Percentiles rank a stretch among this genome's conserved stretches.
Conservation (phyloP, 2,329 filamentous ascomycete species). For the Monilinia polystroma region DNA sequence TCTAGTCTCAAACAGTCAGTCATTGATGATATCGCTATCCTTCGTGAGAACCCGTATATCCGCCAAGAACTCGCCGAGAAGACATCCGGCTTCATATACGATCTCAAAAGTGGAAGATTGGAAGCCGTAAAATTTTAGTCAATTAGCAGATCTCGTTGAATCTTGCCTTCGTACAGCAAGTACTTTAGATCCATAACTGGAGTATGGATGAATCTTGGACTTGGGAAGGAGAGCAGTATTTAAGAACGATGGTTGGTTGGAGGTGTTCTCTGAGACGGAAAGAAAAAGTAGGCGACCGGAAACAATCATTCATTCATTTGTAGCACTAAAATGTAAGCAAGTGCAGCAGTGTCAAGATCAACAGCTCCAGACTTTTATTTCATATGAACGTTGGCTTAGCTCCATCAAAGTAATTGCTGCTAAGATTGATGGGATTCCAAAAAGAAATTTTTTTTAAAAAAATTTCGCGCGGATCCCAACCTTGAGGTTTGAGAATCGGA, state of each 20-base stretch:
- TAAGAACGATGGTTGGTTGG: not conserved
- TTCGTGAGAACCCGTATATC: slow-evolving; percentile 32
- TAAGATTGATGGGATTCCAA: not conserved
- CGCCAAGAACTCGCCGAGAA: slow-evolving; percentile 32
- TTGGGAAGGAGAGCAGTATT: not conserved
- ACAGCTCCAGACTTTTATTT: not conserved
- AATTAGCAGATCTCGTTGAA: not conserved
- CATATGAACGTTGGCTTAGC: not conserved
- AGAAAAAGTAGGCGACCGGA: not conserved
- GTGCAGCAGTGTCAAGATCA: not conserved
- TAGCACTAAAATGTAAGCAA: not conserved
- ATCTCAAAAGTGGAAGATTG: slow-evolving; percentile 35
- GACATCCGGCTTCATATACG: slow-evolving; percentile 31
- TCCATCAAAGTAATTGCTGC: not conserved
- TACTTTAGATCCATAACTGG: not conserved
- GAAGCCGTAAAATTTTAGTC: not conserved
- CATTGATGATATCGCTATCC: slow-evolving; percentile 32
- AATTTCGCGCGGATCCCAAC: not conserved
- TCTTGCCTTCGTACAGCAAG: too few relatives aligned
- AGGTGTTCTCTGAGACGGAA: not conserved
- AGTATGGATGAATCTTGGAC: not conserved
- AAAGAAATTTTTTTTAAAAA: not conserved
- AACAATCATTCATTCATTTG: not conserved
- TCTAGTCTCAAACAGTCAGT: slow-evolving; percentile 32
- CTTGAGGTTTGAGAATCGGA: not conserved